Conservation (phyloP, 768 basidiomycete genomes). For the Trichaptum fuscoviolaceum region DNA sequence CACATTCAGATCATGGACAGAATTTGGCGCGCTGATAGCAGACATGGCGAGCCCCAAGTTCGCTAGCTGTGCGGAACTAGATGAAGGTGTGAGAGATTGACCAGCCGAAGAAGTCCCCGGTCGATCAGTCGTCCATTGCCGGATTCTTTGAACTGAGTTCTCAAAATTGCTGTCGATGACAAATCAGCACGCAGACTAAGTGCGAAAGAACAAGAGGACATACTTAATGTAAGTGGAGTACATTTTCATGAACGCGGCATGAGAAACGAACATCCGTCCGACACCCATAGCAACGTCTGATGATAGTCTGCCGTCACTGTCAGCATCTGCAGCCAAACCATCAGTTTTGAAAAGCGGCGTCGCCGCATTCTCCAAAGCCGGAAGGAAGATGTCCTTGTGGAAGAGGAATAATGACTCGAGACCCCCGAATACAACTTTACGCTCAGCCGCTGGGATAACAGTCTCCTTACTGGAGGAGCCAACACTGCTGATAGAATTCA, state of each 20-base stretch:
- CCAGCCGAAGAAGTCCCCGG: constrained; percentile 32
- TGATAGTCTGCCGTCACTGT: constrained; percentile 70
- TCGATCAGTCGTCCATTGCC: constrained; percentile 73
- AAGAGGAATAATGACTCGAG: constrained; percentile 88
- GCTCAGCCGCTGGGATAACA: constrained; percentile 76
- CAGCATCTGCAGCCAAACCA: constrained; percentile 42
- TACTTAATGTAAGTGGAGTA: constrained; percentile 98
- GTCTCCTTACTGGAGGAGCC: constrained; percentile 70
- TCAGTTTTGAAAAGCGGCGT: constrained; percentile 54
- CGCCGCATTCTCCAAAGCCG: constrained; percentile 78
- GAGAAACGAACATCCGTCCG: constrained; percentile 84
- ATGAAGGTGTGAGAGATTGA: constrained; percentile 45
- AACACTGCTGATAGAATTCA: constrained; percentile 65
- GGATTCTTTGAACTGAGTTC: constrained; percentile 82
- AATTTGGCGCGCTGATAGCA: constrained; percentile 40
- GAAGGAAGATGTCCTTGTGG: constrained; percentile 89
- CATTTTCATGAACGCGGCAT: constrained; percentile 98
- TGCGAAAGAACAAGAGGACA: constrained; percentile 23
- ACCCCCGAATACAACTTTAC: constrained; percentile 88
- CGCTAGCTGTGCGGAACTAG: constrained; percentile 57
- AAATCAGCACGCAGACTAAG: constrained; percentile 13
- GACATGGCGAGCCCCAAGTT: constrained; percentile 56
- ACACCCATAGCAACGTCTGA: constrained; percentile 72
- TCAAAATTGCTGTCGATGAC: constrained; percentile 75
- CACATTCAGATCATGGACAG: constrained; percentile 23